Conservation (phyloP, 1,284 basidiomycete species). For the Fomitiporia mediterranea region DNA sequence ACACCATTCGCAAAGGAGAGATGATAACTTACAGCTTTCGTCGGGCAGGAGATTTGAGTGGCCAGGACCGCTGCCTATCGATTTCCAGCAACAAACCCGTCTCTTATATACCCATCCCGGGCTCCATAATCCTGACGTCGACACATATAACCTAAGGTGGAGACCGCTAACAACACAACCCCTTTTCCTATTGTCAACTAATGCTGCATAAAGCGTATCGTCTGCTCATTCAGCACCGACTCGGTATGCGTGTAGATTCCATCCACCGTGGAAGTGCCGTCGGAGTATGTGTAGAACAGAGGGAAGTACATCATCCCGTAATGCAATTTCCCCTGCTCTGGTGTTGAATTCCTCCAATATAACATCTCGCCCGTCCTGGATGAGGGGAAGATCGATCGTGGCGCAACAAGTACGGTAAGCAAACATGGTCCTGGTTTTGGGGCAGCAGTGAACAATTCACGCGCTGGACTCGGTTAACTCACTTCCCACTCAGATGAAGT, state of each 20-base stretch:
- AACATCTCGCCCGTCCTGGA: neutral
- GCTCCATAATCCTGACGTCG: too few relatives aligned
- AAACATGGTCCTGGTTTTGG: neutral
- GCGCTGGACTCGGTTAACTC: neutral
- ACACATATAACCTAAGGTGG: too few relatives aligned
- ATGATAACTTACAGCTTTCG: too few relatives aligned
- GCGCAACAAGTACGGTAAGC: neutral
- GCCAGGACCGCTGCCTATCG: too few relatives aligned
- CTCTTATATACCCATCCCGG: too few relatives aligned
- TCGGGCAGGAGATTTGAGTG: too few relatives aligned
- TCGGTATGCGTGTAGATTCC: neutral
- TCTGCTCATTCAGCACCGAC: neutral
- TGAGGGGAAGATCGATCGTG: neutral
- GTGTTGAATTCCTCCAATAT: neutral
- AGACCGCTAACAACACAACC: too few relatives aligned
- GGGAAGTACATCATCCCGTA: neutral
- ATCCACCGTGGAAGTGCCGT: neutral
- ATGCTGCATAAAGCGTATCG: too few relatives aligned
- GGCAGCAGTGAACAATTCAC: neutral
- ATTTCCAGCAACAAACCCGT: too few relatives aligned
- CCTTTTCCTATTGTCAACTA: too few relatives aligned
- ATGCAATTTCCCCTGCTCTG: neutral
- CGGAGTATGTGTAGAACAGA: neutral
- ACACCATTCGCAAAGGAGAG: too few relatives aligned
- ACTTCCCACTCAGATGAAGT: neutral